Conservation (phyloP, 176 grass and related monocot genomes). For the Cocos nucifera region DNA sequence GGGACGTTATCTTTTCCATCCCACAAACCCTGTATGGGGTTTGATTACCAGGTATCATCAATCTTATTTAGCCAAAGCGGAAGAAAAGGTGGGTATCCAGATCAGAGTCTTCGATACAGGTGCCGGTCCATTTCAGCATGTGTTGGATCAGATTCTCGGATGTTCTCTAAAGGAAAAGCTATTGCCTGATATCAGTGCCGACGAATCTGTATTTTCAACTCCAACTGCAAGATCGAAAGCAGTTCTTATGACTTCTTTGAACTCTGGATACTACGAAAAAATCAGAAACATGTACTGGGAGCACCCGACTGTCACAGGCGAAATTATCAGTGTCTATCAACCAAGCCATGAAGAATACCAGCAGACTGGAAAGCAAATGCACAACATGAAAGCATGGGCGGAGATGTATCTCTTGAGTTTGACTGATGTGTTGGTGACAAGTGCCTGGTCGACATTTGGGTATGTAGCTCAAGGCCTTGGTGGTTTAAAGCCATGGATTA, state of each 20-base stretch:
- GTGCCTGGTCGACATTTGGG: conserved; percentile 89
- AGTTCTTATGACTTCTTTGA: conserved; percentile 74
- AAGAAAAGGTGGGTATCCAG: conserved; percentile 77
- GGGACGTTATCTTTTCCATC: conserved; percentile 66
- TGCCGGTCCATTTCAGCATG: conserved; percentile 56
- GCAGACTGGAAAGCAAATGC: conserved; percentile 57
- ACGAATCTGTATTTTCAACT: conserved; percentile 21
- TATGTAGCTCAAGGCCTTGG: conserved; percentile 84
- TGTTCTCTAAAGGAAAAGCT: conserved; percentile 58
- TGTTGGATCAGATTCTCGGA: conserved; percentile 73
- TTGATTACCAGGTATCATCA: conserved; percentile 62
- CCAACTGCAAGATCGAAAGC: conserved; percentile 35
- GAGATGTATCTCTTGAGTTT: conserved; percentile 93
- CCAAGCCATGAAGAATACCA: conserved; percentile 86
- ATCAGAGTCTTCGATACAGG: conserved; percentile 62
- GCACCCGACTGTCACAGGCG: conserved; percentile 44
- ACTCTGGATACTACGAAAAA: conserved; percentile 59
- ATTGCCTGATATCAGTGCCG: conserved; percentile 32
- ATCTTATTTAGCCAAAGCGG: conserved; percentile 61
- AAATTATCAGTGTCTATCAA: conserved; percentile 73
- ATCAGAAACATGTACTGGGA: conserved; percentile 89
- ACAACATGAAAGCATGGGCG: conserved; percentile 85
- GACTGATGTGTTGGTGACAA: conserved; percentile 70
- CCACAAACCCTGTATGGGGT: conserved; percentile 52
- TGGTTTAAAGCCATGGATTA: conserved; percentile 71